Conservation (phyloP, 176 grass and related monocot species). For the Carex kokanica region DNA sequence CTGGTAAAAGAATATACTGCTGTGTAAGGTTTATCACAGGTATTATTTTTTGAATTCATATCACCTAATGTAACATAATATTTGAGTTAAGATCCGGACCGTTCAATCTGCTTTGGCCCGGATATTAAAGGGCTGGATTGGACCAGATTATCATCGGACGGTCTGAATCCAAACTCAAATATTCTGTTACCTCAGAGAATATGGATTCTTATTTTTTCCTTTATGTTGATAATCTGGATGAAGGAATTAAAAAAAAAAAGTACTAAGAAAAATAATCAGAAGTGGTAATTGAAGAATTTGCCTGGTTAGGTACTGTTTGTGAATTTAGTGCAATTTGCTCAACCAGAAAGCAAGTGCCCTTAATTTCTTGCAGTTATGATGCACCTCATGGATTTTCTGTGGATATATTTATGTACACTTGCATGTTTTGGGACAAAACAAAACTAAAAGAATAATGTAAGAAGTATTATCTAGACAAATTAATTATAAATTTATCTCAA, state of each 20-base stretch:
- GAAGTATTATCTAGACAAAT: background rate
- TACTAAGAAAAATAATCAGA: too few species aligned
- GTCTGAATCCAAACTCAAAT: too few species aligned
- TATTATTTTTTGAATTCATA: too few species aligned
- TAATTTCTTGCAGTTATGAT: constrained; percentile 5
- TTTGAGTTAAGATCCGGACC: too few species aligned
- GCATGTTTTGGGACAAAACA: background rate
- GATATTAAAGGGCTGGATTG: too few species aligned
- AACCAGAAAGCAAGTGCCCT: constrained; percentile 15
- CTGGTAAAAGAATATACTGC: background rate
- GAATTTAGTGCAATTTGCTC: constrained; percentile 17
- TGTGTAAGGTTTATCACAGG: background rate
- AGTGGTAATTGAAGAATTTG: background rate
- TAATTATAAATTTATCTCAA: too few species aligned
- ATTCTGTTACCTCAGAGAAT: too few species aligned
- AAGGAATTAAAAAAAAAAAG: background rate
- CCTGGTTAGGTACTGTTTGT: background rate
- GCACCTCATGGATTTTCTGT: constrained; percentile 13
- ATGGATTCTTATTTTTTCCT: background rate
- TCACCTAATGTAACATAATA: too few species aligned
- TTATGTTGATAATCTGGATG: background rate
- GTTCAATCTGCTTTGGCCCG: too few species aligned
- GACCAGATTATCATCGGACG: too few species aligned
- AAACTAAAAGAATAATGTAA: background rate
- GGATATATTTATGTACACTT: background rate